These are phyloP conservation scores for Skeletonema costatum DNA, from an alignment of 108 stramenopile species.

Conservation along the genomic window DNA sequence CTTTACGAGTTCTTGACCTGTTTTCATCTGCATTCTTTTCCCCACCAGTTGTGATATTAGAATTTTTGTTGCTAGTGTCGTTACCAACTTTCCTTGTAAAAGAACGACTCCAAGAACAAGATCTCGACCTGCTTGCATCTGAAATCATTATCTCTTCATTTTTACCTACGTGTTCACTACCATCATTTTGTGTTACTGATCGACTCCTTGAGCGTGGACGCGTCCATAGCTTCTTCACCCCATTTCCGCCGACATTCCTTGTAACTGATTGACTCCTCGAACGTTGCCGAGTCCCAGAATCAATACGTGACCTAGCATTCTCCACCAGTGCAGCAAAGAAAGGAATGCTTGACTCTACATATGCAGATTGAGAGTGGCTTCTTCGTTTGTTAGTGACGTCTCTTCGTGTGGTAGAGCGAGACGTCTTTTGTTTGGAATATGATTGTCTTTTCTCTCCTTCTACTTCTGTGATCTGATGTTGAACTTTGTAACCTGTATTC, in stretches of 20 bases:
- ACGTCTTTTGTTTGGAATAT: not conserved
- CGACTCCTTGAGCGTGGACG: too few species aligned
- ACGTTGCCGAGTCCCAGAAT: not conserved
- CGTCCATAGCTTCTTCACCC: too few species aligned
- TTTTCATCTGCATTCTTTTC: not conserved
- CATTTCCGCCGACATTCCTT: not conserved
- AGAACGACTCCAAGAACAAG: not conserved
- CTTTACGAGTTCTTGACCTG: not conserved
- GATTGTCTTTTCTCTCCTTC: not conserved
- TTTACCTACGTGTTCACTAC: not conserved
- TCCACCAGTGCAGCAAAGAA: slow-evolving; percentile 6
- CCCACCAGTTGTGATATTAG: not conserved
- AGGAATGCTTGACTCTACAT: too few species aligned
- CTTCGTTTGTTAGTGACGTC: not conserved
- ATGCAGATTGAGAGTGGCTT: not conserved
- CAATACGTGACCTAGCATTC: not conserved
- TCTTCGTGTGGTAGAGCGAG: not conserved
- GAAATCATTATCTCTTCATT: not conserved
- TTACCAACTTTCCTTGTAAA: not conserved
- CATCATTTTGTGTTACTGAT: not conserved
- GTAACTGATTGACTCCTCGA: not conserved
- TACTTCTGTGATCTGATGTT: not conserved
- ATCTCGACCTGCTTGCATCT: not conserved
- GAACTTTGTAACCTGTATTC: not conserved
- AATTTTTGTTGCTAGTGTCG: too few species aligned